Base-by-base conservation (phyloP, 2,329 filamentous ascomycete species). In the Aspergillus spinulosporus region DNA sequence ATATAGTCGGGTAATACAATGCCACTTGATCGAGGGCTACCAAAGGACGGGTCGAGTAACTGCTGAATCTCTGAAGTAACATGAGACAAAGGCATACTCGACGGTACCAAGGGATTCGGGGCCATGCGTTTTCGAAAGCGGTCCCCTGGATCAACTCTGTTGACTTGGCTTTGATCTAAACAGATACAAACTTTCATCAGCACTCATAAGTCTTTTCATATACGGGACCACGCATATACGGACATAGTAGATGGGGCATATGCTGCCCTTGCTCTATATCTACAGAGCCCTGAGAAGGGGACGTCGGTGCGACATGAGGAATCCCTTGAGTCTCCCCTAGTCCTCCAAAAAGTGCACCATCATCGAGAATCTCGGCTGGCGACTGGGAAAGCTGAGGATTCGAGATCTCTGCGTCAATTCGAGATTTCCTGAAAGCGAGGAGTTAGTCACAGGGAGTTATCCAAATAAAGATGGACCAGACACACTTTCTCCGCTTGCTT, bases 401-500 rank as follows among this genome's bases (percentile, higher is more conserved):
- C 47, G 58, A 52, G 59, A 64, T 68, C 31, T 77, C 75, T 14
- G 68, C 58, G 37, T 77, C 76, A 49, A 70, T 66, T 46, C 72
- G 71, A 52, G 72, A 71, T 69, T 76, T 76, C 67, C 74, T 76
- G 60, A 46, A 46, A 21, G 54, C 59, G 47, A 48, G 55, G 6
- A 6, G 43, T 48, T 34, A 32, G 29, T 39, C 21, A 32, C 21
- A 21, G 14, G 2, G 21, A 26, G 8, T 36, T 28, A 34, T 26
- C n/a, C 9, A 32, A n/a, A 26, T 8, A 37, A 14, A 31, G 37
- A 26, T 6, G 29, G 32, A 50, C 46, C 50, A 8, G 54, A 76
- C 74, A 60, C 59, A 76, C 74, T 75, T 76, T 82, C 91, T 88
- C 67, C 92, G 85, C 66, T 91, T 90, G 78, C 89, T 93, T 74